These are phyloP conservation scores for Russula brevipes DNA, from an alignment of 768 basidiomycete species.

Conservation along the genomic window DNA sequence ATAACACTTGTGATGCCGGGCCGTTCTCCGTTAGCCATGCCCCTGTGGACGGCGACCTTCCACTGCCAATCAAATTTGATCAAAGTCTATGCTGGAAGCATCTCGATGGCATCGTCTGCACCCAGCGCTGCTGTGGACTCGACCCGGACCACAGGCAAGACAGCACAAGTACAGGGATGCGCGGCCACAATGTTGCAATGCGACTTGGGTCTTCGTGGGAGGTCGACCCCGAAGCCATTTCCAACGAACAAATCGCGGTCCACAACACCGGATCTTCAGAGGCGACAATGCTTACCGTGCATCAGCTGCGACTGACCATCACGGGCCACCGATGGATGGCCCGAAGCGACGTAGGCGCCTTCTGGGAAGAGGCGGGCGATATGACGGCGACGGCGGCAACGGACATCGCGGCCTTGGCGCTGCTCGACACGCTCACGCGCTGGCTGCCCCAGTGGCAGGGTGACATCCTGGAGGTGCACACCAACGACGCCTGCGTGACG, in stretches of 20 bases:
- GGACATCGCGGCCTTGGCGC: neutral
- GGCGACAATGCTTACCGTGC: neutral
- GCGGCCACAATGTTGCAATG: neutral
- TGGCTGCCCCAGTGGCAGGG: conserved; percentile 7
- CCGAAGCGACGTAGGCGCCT: neutral
- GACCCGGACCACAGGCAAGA: neutral
- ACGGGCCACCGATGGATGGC: neutral
- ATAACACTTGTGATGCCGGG: neutral
- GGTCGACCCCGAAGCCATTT: conserved; percentile 1
- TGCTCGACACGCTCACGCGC: conserved; percentile 11
- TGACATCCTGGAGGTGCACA: neutral
- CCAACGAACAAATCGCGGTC: neutral
- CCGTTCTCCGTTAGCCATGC: neutral
- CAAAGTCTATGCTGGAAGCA: neutral
- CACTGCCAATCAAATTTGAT: neutral
- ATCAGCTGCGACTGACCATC: neutral
- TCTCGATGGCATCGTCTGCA: neutral
- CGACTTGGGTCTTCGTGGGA: neutral
- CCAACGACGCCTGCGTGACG: conserved; percentile 2
- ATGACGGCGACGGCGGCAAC: neutral
- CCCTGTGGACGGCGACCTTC: neutral
- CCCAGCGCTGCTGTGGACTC: neutral
- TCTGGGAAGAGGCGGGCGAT: neutral
- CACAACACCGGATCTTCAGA: neutral
- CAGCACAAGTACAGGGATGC: neutral